Evolutionary conservation across 345 rosid species (phyloP).

Genomic region (Linum usitatissimum): DNA sequence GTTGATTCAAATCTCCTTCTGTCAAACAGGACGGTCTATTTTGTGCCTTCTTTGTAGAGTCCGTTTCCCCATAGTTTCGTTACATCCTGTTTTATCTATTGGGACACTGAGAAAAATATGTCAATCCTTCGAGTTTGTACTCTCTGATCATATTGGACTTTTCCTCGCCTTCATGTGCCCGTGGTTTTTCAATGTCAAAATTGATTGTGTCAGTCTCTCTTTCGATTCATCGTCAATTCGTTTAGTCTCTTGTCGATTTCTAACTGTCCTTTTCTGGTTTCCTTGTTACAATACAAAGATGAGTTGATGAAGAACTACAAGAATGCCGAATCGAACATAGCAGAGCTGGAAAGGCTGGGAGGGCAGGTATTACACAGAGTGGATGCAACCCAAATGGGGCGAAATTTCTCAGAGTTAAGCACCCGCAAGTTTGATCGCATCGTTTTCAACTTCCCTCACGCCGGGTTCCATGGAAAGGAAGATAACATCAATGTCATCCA

Average conservation of each 20-base stretch:
- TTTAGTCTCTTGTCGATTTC: neutral
- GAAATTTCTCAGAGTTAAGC: constrained; percentile 22
- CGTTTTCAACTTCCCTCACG: constrained; percentile 56
- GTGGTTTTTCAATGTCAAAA: too few relatives aligned
- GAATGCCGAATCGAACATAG: constrained; percentile 33
- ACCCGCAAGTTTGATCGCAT: constrained; percentile 36
- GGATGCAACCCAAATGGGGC: constrained; percentile 40
- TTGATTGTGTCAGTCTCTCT: too few relatives aligned
- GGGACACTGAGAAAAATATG: too few relatives aligned
- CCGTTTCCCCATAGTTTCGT: too few relatives aligned
- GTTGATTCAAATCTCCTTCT: too few relatives aligned
- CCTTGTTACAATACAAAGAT: constrained; percentile 24
- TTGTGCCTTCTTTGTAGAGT: too few relatives aligned
- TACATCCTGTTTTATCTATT: too few relatives aligned
- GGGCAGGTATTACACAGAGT: constrained; percentile 37
- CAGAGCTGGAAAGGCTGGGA: constrained; percentile 26
- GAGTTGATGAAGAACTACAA: constrained; percentile 27
- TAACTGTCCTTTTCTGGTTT: too few relatives aligned
- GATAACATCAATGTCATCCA: constrained; percentile 13
- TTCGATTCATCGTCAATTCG: neutral
- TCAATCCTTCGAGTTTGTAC: too few relatives aligned
- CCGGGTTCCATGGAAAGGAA: constrained; percentile 46
- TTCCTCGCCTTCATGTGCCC: too few relatives aligned
- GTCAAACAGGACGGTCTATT: too few relatives aligned
- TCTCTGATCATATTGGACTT: too few relatives aligned